Base-by-base conservation (phyloP, 768 basidiomycete genomes). In the Hypsizygus marmoreus region DNA sequence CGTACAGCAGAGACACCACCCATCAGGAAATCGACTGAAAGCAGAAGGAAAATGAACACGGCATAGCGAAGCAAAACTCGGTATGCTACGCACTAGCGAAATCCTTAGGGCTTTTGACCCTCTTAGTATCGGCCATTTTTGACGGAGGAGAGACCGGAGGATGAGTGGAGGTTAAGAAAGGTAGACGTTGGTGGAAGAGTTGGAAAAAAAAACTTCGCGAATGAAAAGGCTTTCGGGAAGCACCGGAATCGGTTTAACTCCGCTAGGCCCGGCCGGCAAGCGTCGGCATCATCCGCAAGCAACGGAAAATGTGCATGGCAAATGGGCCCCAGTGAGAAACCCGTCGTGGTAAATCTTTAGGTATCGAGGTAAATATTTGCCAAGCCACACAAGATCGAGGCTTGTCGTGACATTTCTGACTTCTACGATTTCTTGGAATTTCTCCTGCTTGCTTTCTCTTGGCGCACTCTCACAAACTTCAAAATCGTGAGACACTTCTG, bases 1-100 rank as follows among this genome's bases (percentile, higher is more conserved):
- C 86, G 39, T 68, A 91, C 88, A 62, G 91, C 89, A 54, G 90
- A 91, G 61, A 92, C 88, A 86, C 91, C 92, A 68, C 92, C 92
- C 92, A 95, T 95, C 75, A 94, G 68, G 82, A 95, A 95, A 70
- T 95, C 92, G 64, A 82, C 91, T 92, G 61, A 40, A 52, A 58
- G 48, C 55, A 38, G 42, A 58, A 55, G 36, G 37, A 58, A 51
- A 53, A 50, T 50, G 24, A 54, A 16, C 39, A 54, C 44, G 22
- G 19, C 34, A 43, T 23, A 48, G 39, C n/a, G 50, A 47, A 41
- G 26, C 20, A 26, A 22, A 52, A 6, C 43, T 13, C 11, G 34
- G 13, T 29, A 7, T 3, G 50, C 53, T 45, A 79, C 80, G 45
- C 24, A 91, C 90, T 71, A 61, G 88, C 81, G 76, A 97, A 97